Evolutionary conservation across 2,329 filamentous ascomycete species (phyloP).

Genomic region (Colletotrichum caudatum): DNA sequence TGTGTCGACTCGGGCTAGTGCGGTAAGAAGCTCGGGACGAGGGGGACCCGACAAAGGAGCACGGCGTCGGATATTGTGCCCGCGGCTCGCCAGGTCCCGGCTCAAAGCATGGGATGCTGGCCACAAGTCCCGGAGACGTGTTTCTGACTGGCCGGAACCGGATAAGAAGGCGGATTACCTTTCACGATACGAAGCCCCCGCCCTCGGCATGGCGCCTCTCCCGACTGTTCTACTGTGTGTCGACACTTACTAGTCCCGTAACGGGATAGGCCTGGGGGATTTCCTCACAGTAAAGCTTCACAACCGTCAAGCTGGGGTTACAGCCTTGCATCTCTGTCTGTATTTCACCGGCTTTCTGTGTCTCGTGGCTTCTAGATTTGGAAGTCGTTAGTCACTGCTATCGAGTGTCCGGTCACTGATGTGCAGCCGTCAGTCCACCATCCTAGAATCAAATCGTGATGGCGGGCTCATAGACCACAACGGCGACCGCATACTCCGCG

Average conservation of each 20-base stretch:
- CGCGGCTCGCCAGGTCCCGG: conserved; percentile 6
- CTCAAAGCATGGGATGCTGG: neutral
- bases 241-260: too few relatives aligned
- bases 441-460: conserved; percentile 16
- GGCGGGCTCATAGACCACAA: too few relatives aligned
- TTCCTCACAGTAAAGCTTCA: too few relatives aligned
- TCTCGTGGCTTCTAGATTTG: neutral
- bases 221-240: neutral
- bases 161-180: neutral
- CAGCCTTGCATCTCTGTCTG: too few relatives aligned
- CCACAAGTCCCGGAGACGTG: neutral
- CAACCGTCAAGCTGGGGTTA: too few relatives aligned
- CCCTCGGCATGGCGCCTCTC: neutral
- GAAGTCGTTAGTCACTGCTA: neutral
- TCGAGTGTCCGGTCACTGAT: conserved; percentile 12
- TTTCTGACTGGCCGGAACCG: neutral
- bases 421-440: neutral
- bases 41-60: conserved; percentile 1
- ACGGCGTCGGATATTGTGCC: neutral
- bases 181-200: neutral
- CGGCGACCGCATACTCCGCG: conserved; percentile 42
- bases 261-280: too few relatives aligned
- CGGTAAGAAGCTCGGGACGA: neutral
- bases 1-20: conserved; percentile 4
- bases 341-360: too few relatives aligned